These are phyloP conservation scores for Silybum marianum DNA, from an alignment of 129 eudicot species.

Conservation along the genomic window DNA sequence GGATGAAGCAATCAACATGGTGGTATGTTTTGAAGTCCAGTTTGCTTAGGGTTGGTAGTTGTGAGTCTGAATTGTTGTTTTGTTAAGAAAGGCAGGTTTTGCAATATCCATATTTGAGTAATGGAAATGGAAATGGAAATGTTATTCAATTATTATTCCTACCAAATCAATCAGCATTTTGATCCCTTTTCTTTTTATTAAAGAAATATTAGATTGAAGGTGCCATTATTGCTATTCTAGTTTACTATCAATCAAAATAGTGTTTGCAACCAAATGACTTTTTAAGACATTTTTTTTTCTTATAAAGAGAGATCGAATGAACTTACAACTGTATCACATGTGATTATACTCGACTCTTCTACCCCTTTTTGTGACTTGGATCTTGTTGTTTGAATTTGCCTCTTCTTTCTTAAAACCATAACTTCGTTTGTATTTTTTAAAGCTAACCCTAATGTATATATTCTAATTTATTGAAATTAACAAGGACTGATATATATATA, in stretches of 20 bases:
- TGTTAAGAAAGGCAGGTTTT: slow-evolving; percentile 12
- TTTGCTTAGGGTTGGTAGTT: not conserved
- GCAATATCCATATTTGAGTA: not conserved
- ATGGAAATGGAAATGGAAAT: not conserved
- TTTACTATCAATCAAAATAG: not conserved
- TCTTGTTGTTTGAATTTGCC: too few species aligned
- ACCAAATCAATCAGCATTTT: not conserved
- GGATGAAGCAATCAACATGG: slow-evolving; percentile 48
- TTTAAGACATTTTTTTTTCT: too few species aligned
- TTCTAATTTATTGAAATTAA: too few species aligned
- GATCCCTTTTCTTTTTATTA: not conserved
- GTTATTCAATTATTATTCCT: not conserved
- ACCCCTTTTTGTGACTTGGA: too few species aligned
- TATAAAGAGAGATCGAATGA: too few species aligned
- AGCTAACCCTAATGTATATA: not conserved
- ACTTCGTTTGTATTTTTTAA: too few species aligned
- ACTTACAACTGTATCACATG: too few species aligned
- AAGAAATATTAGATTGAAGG: not conserved
- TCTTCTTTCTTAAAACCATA: too few species aligned
- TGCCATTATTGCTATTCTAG: not conserved
- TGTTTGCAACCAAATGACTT: not conserved
- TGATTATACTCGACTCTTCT: too few species aligned
- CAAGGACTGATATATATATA: too few species aligned
- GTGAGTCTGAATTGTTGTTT: not conserved
- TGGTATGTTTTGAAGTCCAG: slow-evolving; percentile 1